phyloP scores from a whole-genome alignment of 2,329 filamentous ascomycete species.

The Aspergillus niger region DNA sequence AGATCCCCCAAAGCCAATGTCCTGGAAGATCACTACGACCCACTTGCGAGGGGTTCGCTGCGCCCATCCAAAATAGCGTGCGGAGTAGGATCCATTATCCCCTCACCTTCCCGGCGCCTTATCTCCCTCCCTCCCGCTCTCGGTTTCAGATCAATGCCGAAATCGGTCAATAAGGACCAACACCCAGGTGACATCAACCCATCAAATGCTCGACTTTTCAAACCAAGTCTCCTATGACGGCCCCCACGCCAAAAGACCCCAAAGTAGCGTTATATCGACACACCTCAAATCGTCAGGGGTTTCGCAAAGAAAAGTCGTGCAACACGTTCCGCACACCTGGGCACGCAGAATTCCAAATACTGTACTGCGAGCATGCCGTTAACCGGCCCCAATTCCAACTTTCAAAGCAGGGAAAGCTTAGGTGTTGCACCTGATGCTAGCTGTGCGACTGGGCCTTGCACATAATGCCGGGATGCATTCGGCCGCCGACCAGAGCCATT shows the following conservation, averaged over 20 bases:
- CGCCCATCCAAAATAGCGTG: neutral
- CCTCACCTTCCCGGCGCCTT: neutral
- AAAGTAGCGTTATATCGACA: neutral
- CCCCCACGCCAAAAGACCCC: too few species aligned
- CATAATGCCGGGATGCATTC: neutral
- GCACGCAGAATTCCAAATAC: neutral
- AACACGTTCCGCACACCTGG: neutral
- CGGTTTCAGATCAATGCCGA: neutral
- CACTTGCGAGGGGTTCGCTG: neutral
- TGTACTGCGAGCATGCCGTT: neutral
- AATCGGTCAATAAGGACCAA: neutral
- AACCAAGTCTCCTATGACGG: neutral
- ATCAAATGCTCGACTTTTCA: too few species aligned
- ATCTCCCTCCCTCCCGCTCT: neutral
- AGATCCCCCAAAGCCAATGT: neutral
- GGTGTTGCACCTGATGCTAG: constrained; percentile 4
- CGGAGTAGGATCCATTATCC: neutral
- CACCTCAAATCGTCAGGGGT: neutral
- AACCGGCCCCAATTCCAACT: neutral
- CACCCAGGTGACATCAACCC: neutral
- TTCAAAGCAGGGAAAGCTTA: constrained; percentile 1
- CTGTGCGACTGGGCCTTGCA: neutral
- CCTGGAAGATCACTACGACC: neutral
- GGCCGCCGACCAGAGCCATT: neutral
- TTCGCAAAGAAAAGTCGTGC: neutral